These are phyloP conservation scores for Benincasa hispida DNA, from an alignment of 306 rosid species.

Conservation along the genomic window DNA sequence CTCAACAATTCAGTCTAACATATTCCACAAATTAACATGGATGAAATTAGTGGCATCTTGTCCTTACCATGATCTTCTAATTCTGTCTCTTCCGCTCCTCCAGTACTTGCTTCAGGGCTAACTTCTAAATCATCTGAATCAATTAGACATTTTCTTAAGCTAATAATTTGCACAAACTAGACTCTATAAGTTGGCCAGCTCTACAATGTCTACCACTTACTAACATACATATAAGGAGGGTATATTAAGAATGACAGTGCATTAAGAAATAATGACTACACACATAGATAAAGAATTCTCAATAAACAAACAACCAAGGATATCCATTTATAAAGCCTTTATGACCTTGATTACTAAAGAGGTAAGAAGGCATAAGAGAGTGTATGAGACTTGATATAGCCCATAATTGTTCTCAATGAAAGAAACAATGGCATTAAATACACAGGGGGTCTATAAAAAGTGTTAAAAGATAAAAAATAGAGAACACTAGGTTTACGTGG, in stretches of 20 bases:
- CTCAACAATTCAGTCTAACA: conserved; percentile 9
- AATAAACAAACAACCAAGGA: neutral
- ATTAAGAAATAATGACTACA: neutral
- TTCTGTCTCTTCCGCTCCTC: conserved; percentile 5
- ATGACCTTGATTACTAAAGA: neutral
- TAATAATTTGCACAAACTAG: neutral
- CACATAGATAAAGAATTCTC: neutral
- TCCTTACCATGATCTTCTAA: neutral
- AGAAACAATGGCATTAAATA: neutral
- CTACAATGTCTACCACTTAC: neutral
- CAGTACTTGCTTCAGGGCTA: conserved; percentile 19
- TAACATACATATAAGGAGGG: neutral
- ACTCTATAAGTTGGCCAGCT: neutral
- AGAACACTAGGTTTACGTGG: no score
- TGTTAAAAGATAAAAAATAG: no score
- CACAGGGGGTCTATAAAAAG: no score
- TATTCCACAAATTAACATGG: conserved; percentile 8
- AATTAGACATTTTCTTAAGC: conserved; percentile 5
- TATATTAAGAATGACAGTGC: neutral
- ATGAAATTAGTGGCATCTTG: conserved; percentile 16
- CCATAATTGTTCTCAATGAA: neutral
- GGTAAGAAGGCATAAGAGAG: neutral
- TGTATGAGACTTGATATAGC: neutral
- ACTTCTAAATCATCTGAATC: conserved; percentile 21
- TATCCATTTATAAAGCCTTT: neutral